A percentile compares a stretch with the other conserved stretches of the same genome.
Evolutionary conservation across 768 basidiomycete species (phyloP).

Genomic region (Trametes villosa): DNA sequence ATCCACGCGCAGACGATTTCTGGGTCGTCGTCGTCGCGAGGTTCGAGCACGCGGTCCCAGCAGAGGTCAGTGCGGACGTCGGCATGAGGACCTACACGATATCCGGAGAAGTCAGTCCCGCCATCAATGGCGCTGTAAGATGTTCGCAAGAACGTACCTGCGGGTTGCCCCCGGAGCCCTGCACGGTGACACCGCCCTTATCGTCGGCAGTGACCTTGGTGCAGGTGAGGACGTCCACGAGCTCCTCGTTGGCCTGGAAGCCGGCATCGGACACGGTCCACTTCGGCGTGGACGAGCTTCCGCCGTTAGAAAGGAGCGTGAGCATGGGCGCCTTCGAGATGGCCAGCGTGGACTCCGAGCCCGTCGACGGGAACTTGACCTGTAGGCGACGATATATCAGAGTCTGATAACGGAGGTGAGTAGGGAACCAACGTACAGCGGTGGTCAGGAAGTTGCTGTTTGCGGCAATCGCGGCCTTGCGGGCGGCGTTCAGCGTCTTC

Average conservation of each 20-base stretch:
- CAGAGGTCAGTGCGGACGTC: conserved; percentile 31
- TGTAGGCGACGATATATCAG: conserved; percentile 25
- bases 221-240: conserved; percentile 62
- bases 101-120: background rate
- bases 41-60: conserved; percentile 27
- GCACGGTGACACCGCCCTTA: conserved; percentile 46
- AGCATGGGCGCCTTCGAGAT: conserved; percentile 62
- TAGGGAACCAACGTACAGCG: conserved; percentile 39
- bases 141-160: conserved; percentile 35
- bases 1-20: conserved; percentile 6
- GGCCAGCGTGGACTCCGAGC: conserved; percentile 45
- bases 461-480: conserved; percentile 53
- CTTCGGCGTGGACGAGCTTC: conserved; percentile 40
- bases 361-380: conserved; percentile 50
- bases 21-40: conserved; percentile 21
- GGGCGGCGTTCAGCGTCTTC: conserved; percentile 53
- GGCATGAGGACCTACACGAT: conserved; percentile 41
- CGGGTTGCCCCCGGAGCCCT: conserved; percentile 50
- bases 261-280: conserved; percentile 51
- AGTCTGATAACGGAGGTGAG: too few relatives aligned
- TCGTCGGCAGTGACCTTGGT: conserved; percentile 39
- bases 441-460: conserved; percentile 49
- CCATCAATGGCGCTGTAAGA: background rate
- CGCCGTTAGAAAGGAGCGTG: conserved; percentile 58
- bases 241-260: conserved; percentile 44